Percentiles rank a stretch among this genome's conserved stretches.
Conservation (phyloP, 2,329 filamentous ascomycete species). For the Lachnellula occidentalis region DNA sequence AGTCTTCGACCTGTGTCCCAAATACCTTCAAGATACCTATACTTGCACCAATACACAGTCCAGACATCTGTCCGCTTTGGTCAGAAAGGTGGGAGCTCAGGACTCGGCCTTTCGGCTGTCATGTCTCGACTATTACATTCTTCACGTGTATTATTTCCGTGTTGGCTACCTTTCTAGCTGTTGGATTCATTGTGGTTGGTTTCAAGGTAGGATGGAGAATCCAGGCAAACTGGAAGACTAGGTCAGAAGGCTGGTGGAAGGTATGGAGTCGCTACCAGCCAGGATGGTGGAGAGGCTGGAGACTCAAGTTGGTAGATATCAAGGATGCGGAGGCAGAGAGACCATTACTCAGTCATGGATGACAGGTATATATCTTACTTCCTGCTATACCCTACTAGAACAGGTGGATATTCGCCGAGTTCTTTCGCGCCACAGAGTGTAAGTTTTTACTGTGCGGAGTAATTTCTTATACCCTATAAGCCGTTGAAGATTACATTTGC, state of each 20-base stretch:
- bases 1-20: conserved; percentile 47
- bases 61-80: conserved; percentile 47
- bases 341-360: neutral
- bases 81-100: conserved; percentile 41
- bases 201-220: conserved; percentile 6
- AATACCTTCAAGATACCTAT: conserved; percentile 41
- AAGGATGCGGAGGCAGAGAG: neutral
- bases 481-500: no score
- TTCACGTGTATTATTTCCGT: conserved; percentile 33
- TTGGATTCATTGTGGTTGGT: conserved; percentile 10
- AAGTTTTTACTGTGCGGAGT: no score
- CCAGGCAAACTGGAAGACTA: conserved; percentile 12
- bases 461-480: no score
- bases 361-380: neutral
- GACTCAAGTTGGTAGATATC: conserved; percentile 13
- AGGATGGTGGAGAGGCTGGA: conserved; percentile 18
- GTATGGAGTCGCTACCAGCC: conserved; percentile 19
- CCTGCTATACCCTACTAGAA: no score
- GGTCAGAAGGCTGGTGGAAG: conserved; percentile 27
- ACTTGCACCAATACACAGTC: conserved; percentile 46
- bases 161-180: conserved; percentile 27
- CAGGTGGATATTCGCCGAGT: no score
- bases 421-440: no score
- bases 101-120: conserved; percentile 35
- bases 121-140: conserved; percentile 39